A percentile compares a stretch with the other conserved stretches of the same genome.
Conservation (phyloP, 306 rosid species). For the Oemleria cerasiformis region DNA sequence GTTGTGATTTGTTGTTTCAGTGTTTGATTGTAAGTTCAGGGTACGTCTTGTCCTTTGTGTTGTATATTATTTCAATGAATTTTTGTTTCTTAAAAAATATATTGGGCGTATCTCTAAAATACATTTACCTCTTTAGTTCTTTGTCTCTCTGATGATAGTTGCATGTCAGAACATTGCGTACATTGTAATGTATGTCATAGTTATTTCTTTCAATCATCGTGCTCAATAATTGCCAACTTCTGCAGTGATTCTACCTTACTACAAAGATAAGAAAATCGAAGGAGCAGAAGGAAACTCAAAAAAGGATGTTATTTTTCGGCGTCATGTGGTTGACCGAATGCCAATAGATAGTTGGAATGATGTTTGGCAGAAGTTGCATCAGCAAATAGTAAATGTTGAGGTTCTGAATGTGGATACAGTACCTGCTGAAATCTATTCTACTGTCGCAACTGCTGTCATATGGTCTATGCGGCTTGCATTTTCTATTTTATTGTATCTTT, state of each 20-base stretch:
- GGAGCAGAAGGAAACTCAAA: constrained; percentile 47
- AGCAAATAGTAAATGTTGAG: constrained; percentile 85
- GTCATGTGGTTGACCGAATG: constrained; percentile 81
- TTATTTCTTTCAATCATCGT: constrained; percentile 13
- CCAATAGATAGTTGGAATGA: constrained; percentile 97
- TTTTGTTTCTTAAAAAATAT: not conserved
- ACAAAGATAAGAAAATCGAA: constrained; percentile 47
- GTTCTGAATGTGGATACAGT: constrained; percentile 72
- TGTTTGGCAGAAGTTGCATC: constrained; percentile 93
- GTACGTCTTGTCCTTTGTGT: not conserved
- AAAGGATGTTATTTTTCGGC: constrained; percentile 73
- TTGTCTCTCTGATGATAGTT: constrained; percentile 4
- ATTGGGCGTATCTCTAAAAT: not conserved
- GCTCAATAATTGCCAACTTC: constrained; percentile 23
- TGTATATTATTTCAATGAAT: not conserved
- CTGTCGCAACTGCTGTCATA: constrained; percentile 83
- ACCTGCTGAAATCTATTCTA: constrained; percentile 81
- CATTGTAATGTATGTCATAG: not conserved
- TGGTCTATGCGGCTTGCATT: constrained; percentile 95
- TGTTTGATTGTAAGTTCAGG: not conserved
- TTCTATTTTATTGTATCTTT: constrained; percentile 65
- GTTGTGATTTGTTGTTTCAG: not conserved
- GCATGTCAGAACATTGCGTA: constrained; percentile 8
- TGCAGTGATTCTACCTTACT: constrained; percentile 90
- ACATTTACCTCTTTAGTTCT: not conserved